Base-by-base conservation (phyloP, 2,329 filamentous ascomycete species). In the Parastagonospora nodorum region DNA sequence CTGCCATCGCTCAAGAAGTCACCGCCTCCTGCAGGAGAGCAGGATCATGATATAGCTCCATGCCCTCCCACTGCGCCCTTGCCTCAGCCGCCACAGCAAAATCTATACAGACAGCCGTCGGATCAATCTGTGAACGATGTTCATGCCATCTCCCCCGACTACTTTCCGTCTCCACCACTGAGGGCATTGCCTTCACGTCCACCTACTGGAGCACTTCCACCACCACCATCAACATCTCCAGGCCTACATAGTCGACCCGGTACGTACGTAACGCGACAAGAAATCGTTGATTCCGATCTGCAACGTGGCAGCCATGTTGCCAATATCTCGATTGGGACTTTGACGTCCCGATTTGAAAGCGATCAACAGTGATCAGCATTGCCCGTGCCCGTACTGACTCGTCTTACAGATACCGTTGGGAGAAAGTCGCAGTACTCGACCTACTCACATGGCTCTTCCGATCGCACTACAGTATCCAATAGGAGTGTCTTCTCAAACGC, bases 401-500 rank as follows among this genome's bases (percentile, higher is more conserved):
- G 14, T 2, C 11, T 19, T 37, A 8, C 40, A 56, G 53, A 58
- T 30, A 30, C 12, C 14, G 4, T 10, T 27, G 45, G 32, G 4
- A 36, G 54, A 8, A 55, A 48, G 42, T 53, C 55, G 37, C 57
- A 58, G 16, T 58, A 60, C 48, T 63, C 58, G 2, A 53, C 50
- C 11, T 47, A 48, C n/a, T 60, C 57, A 15, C 60, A 55, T 35
- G 43, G 54, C 24, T 63, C 61, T 14, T 64, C 54, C 43, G 57
- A 53, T 28, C 53, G 53, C 24, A 53, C 60, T 15, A 64, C 53
- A n/a, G n/a, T 37, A 30, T 64, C 63, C 11, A 58, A 51, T 8
- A 54, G 55, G 24, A 66, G 63, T 40, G 46, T 63, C 14, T 62
- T 63, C 45, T 64, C 61, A 0, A 52, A 51, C 12, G 31, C 45